A percentile compares a stretch with the other conserved stretches of the same genome.
Evolutionary conservation across 345 rosid genomes (phyloP).

Genomic region (Euphorbia pulcherrima): DNA sequence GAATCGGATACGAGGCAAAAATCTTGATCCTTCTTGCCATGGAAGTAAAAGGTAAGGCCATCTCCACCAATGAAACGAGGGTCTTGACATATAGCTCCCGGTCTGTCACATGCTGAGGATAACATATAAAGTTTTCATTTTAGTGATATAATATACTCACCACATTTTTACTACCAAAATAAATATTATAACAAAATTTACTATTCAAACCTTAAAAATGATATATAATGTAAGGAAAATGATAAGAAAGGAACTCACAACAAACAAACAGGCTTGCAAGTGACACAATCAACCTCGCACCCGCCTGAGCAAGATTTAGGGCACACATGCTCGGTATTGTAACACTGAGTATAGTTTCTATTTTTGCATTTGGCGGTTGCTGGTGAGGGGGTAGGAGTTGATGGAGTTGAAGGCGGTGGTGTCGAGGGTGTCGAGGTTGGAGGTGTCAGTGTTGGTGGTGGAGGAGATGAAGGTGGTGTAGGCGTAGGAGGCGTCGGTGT

Average conservation of each 20-base stretch:
- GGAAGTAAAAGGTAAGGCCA: slow-evolving; percentile 21
- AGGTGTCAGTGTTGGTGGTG: not conserved
- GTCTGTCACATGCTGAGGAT: slow-evolving; percentile 6
- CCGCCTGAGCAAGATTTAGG: slow-evolving; percentile 21
- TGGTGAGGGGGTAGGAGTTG: slow-evolving; percentile 7
- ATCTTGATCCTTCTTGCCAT: slow-evolving; percentile 34
- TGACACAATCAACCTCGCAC: slow-evolving; percentile 27
- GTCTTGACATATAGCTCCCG: slow-evolving; percentile 21
- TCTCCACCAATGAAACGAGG: slow-evolving; percentile 17
- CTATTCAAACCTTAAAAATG: not conserved
- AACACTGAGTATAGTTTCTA: slow-evolving; percentile 20
- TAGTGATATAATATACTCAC: too few species aligned
- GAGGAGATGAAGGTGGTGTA: not conserved
- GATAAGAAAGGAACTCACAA: slow-evolving; percentile 14
- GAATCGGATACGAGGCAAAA: slow-evolving; percentile 51
- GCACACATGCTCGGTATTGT: slow-evolving; percentile 15
- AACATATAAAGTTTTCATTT: not conserved
- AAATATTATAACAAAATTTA: too few species aligned
- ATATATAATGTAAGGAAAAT: not conserved
- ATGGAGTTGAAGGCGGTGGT: not conserved
- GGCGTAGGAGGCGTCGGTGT: not conserved
- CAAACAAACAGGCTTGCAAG: slow-evolving; percentile 33
- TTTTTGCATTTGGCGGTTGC: slow-evolving; percentile 16
- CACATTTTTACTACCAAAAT: too few species aligned
- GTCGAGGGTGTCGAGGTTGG: not conserved